A percentile compares a stretch with the other conserved stretches of the same genome.
Evolutionary conservation across 2,329 filamentous ascomycete species (phyloP).

Genomic region (Rhinocladiella mackenziei): DNA sequence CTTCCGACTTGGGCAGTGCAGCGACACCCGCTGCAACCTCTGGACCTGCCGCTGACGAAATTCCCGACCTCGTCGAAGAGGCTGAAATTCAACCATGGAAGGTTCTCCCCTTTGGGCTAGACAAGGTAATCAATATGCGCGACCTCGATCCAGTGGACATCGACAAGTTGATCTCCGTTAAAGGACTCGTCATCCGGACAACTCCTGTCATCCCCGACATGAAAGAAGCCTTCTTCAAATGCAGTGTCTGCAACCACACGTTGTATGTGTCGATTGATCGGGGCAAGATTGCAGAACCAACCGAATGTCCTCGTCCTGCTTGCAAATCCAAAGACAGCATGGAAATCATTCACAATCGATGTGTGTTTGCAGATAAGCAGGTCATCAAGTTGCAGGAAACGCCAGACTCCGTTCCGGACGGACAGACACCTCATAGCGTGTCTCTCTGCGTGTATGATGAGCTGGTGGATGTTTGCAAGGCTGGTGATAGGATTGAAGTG

Average conservation of each 20-base stretch:
- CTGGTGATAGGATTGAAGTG: constrained; percentile 90
- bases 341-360: constrained; percentile 97
- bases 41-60: constrained; percentile 47
- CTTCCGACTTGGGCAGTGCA: constrained; percentile 66
- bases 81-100: constrained; percentile 77
- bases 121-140: constrained; percentile 82
- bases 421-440: constrained; percentile 95
- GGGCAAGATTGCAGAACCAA: constrained; percentile 93
- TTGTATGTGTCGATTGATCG: constrained; percentile 88
- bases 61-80: constrained; percentile 69
- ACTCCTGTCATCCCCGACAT: constrained; percentile 98
- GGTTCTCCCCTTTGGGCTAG: constrained; percentile 83
- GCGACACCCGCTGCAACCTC: constrained; percentile 35
- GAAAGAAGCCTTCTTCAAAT: constrained; percentile 98
- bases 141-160: constrained; percentile 94
- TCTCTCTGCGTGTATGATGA: constrained; percentile 96
- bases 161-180: constrained; percentile 92
- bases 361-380: constrained; percentile 92
- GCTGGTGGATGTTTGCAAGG: constrained; percentile 94
- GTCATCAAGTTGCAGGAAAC: constrained; percentile 98
- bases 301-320: constrained; percentile 74
- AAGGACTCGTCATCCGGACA: constrained; percentile 90
- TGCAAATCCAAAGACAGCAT: constrained; percentile 90
- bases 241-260: constrained; percentile 86
- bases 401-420: constrained; percentile 87